A percentile compares a stretch with the other conserved stretches of the same genome.
Conservation (phyloP, 1,139 yeast genomes). For the Saccharomycopsis hybrid region DNA sequence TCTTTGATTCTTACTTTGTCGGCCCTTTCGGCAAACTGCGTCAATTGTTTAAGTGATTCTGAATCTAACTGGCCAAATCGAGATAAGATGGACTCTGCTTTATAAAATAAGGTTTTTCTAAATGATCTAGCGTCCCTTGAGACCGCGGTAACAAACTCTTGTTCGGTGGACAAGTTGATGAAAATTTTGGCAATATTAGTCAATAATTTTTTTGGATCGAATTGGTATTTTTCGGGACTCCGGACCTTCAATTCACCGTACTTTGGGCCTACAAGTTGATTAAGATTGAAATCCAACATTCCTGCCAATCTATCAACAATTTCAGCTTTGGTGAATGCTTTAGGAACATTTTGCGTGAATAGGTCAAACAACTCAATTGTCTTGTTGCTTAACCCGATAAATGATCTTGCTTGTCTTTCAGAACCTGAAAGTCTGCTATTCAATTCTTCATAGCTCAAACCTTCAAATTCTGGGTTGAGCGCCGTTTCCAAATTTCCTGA, state of each 20-base stretch:
- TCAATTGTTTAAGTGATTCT: constrained; percentile 46
- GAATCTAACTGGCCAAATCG: constrained; percentile 48
- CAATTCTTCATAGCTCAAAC: constrained; percentile 51
- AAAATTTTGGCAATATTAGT: constrained; percentile 68
- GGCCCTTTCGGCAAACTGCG: constrained; percentile 55
- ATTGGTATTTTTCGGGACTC: constrained; percentile 76
- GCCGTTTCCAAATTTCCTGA: constrained; percentile 35
- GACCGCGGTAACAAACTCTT: constrained; percentile 68
- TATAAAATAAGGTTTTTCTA: constrained; percentile 52
- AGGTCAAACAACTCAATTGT: constrained; percentile 73
- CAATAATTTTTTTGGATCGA: constrained; percentile 71
- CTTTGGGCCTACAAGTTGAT: constrained; percentile 89
- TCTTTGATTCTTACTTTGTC: constrained; percentile 55
- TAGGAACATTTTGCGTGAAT: constrained; percentile 82
- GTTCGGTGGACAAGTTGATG: constrained; percentile 59
- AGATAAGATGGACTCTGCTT: constrained; percentile 62
- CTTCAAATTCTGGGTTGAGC: constrained; percentile 41
- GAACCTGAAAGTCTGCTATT: constrained; percentile 48
- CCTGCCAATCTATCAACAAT: constrained; percentile 91
- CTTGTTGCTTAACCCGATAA: constrained; percentile 77
- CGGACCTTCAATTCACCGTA: constrained; percentile 83
- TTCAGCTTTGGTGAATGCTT: constrained; percentile 81
- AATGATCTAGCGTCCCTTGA: constrained; percentile 90
- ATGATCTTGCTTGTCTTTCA: constrained; percentile 74
- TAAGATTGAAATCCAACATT: constrained; percentile 88